Conservation (phyloP, 768 basidiomycete genomes). For the Guyanaporus albipodus region DNA sequence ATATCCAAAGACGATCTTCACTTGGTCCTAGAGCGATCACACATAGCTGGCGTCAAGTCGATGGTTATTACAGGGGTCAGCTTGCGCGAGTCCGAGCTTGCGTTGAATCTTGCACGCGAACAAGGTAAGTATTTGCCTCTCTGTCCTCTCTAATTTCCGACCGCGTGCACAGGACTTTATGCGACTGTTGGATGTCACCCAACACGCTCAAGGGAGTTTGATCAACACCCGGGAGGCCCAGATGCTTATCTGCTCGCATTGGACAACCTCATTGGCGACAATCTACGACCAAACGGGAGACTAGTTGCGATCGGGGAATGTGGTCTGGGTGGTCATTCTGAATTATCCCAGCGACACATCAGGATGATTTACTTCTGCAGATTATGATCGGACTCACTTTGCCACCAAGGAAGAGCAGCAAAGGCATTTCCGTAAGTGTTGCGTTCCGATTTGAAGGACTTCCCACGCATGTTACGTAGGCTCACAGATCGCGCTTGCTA, state of each 20-base stretch:
- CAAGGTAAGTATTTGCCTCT: constrained; percentile 36
- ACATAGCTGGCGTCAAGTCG: constrained; percentile 55
- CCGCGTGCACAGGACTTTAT: constrained; percentile 45
- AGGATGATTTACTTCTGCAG: constrained; percentile 31
- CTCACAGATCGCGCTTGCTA: constrained; percentile 60
- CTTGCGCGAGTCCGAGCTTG: constrained; percentile 56
- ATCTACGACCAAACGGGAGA: constrained; percentile 50
- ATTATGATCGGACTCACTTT: constrained; percentile 74
- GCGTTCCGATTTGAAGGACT: background rate
- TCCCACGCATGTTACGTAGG: constrained; percentile 25
- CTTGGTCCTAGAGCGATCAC: constrained; percentile 52
- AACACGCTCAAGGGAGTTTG: constrained; percentile 68
- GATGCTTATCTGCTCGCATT: constrained; percentile 59
- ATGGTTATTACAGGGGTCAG: constrained; percentile 79
- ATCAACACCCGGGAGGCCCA: constrained; percentile 49
- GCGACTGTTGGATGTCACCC: constrained; percentile 81
- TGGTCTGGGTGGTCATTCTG: constrained; percentile 54
- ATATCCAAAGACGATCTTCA: constrained; percentile 54
- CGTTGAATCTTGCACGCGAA: constrained; percentile 56
- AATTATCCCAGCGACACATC: background rate
- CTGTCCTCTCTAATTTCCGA: background rate
- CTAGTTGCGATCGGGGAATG: constrained; percentile 78
- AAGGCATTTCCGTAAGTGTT: constrained; percentile 54
- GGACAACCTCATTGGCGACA: constrained; percentile 47
- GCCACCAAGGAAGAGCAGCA: constrained; percentile 57